Base-by-base conservation (phyloP, 495 filamentous ascomycete species). In the Neurospora hispaniola region DNA sequence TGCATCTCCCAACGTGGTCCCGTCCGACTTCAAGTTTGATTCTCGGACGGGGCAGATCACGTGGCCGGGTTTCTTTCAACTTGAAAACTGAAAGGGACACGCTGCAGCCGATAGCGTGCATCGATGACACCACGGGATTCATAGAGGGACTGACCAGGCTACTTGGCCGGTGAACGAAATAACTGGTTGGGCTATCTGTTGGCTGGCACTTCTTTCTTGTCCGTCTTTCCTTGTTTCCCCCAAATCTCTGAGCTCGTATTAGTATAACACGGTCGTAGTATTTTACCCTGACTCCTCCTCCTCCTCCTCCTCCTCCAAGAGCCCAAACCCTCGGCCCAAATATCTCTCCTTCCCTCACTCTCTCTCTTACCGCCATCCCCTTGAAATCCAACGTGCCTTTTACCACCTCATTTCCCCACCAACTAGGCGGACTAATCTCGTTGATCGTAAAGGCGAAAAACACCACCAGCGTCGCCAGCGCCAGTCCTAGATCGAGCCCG, bases 401-500 rank as follows among this genome's bases (percentile, higher is more conserved):
- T 0, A 85, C 83, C 7, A 87, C 80, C 0, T 79, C 79, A 71
- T 88, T 88, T 41, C 85, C 86, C 87, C 87, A 89, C 87, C 87
- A 88, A 5, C 74, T 71, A 0, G 87, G 87, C 38, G 85, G 80
- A 18, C 84, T 78, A 66, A 87, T 83, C 40, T 82, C 78, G 7
- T 84, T 81, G 6, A 88, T 79, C 0, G 81, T 85, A 69, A 88
- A 85, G 0, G 82, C 85, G 75, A 91, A 89, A 79, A 90, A 90
- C 69, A 91, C 89, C 48, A 89, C 82, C 70, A 90, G 83, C 3
- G 89, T 91, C 5, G 84, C 82, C 2, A 91, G 81, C 3, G 90
- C 89, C 54, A 92, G 83, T 2, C 88, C 90, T 23, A 88, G 83
- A 73, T 90, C 89, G 16, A 91, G 80, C 0, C 86, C 89, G 1